Conservation (phyloP, 2,329 filamentous ascomycete species). For the Nothopassalora personata region DNA sequence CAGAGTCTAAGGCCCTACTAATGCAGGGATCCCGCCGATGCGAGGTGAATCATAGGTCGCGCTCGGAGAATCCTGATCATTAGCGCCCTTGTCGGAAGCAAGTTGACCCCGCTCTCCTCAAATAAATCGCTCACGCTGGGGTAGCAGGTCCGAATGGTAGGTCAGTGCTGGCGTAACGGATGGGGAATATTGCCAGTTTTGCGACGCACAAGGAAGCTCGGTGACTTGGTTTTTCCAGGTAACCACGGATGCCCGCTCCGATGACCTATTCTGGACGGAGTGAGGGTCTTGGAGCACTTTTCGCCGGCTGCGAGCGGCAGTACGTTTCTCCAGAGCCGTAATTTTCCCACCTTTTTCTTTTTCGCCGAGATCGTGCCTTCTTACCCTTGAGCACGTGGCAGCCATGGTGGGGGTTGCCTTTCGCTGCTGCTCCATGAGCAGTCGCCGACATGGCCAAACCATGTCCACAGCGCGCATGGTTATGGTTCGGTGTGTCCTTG, state of each 20-base stretch:
- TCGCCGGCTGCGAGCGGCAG: background rate
- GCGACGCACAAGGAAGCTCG: background rate
- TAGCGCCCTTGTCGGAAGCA: slow-evolving; percentile 5
- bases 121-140: background rate
- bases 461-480: background rate
- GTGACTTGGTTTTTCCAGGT: slow-evolving; percentile 4
- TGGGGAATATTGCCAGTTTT: slow-evolving; percentile 3
- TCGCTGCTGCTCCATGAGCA: background rate
- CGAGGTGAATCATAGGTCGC: slow-evolving; percentile 18
- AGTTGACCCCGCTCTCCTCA: slow-evolving; percentile 3
- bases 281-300: background rate
- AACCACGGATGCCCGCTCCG: background rate
- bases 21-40: slow-evolving; percentile 7
- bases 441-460: background rate
- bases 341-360: background rate
- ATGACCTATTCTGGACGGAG: background rate
- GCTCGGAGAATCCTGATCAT: slow-evolving; percentile 14
- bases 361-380: background rate
- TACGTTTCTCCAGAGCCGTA: background rate
- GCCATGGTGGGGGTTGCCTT: background rate
- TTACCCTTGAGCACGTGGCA: background rate
- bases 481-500: background rate
- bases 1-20: slow-evolving; percentile 4
- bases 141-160: background rate
- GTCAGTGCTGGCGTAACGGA: slow-evolving; percentile 1